phyloP scores from a whole-genome alignment of 139 green algal species.

The Auxenochlorella protothecoides region DNA sequence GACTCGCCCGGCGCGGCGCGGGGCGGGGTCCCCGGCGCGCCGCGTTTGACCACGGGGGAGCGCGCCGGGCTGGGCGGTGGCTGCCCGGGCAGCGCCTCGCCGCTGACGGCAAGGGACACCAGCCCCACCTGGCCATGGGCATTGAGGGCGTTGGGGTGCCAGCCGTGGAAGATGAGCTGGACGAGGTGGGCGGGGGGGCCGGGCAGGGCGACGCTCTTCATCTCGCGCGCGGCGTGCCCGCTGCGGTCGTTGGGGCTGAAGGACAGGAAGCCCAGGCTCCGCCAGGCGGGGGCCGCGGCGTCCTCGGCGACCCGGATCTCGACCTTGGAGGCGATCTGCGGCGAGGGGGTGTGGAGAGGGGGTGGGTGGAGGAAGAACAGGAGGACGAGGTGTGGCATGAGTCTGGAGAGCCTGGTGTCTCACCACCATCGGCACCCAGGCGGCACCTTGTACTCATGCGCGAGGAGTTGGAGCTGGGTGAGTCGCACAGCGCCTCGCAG shows the following conservation, averaged over 20 bases:
- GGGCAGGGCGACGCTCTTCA: conserved; percentile 70
- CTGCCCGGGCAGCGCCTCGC: not conserved
- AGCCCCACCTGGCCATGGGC: conserved; percentile 69
- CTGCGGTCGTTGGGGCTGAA: conserved; percentile 86
- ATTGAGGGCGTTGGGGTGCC: conserved; percentile 86
- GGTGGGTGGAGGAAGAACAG: no score
- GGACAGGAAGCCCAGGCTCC: conserved; percentile 72
- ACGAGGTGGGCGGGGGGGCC: conserved; percentile 37
- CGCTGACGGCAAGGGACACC: not conserved
- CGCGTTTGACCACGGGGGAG: no score
- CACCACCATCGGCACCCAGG: no score
- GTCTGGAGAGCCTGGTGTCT: no score
- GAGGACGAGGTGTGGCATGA: no score
- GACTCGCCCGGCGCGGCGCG: no score
- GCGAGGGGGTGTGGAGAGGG: no score
- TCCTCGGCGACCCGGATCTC: conserved; percentile 64
- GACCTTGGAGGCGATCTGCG: conserved; percentile 66
- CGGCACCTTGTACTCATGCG: conserved; percentile 84
- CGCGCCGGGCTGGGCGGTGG: no score
- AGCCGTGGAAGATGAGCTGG: conserved; percentile 60
- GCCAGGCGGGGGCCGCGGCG: conserved; percentile 26
- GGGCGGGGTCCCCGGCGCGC: no score
- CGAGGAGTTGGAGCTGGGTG: conserved; percentile 83
- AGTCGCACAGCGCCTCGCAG: conserved; percentile 58
- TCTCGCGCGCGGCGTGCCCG: conserved; percentile 65